Conservation (phyloP, 1,284 basidiomycete genomes). For the Chalciporus sp. region DNA sequence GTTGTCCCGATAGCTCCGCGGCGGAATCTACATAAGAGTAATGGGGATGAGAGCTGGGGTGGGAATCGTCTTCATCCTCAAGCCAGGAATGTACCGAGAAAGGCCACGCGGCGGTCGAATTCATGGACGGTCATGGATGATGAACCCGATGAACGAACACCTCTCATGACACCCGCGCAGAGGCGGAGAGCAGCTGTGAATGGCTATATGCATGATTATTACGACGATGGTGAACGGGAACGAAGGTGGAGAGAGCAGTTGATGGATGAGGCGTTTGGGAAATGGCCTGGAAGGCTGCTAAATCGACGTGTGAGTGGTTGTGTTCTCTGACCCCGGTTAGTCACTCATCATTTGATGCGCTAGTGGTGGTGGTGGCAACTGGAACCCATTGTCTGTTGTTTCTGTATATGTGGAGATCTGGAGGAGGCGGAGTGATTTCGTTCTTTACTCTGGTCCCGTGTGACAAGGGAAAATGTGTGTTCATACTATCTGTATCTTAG, state of each 20-base stretch:
- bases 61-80: neutral
- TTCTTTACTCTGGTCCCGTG: neutral
- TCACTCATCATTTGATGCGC: neutral
- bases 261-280: slow-evolving; percentile 57
- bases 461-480: neutral
- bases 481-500: slow-evolving; percentile 15
- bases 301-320: slow-evolving; percentile 62
- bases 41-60: neutral
- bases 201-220: slow-evolving; percentile 5
- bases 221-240: slow-evolving; percentile 35
- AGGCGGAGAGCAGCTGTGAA: slow-evolving; percentile 18
- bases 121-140: slow-evolving; percentile 9
- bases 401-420: slow-evolving; percentile 29
- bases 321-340: slow-evolving; percentile 5
- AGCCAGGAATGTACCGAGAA: neutral
- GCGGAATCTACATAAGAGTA: neutral
- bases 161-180: slow-evolving; percentile 23
- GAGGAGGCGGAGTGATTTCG: slow-evolving; percentile 37
- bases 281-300: slow-evolving; percentile 65
- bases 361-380: slow-evolving; percentile 84
- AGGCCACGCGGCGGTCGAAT: slow-evolving; percentile 5
- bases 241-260: slow-evolving; percentile 40
- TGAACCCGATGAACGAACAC: slow-evolving; percentile 36
- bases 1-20: neutral
- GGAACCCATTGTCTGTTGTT: slow-evolving; percentile 62